phyloP scores from a whole-genome alignment of 1,139 yeast genomes.

The Suhomyces chickasaworum region DNA sequence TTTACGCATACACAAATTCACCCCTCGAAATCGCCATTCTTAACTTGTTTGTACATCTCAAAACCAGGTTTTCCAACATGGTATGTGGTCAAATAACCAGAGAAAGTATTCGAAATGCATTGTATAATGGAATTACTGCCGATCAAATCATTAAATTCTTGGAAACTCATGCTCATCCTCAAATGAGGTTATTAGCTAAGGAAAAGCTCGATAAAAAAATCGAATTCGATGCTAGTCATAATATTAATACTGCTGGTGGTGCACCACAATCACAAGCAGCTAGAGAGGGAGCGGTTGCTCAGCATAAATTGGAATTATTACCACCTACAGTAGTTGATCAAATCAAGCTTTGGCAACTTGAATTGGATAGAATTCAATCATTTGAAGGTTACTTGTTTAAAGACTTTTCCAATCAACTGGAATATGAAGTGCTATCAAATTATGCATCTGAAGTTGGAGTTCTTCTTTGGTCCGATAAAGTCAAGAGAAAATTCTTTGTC shows the following conservation, averaged over 20 bases:
- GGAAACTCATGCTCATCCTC: slow-evolving; percentile 93
- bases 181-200: slow-evolving; percentile 75
- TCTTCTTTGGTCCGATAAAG: slow-evolving; percentile 76
- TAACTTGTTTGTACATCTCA: slow-evolving; percentile 81
- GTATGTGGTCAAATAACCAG: slow-evolving; percentile 92
- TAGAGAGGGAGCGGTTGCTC: slow-evolving; percentile 31
- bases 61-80: slow-evolving; percentile 85
- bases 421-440: slow-evolving; percentile 67
- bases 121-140: slow-evolving; percentile 88
- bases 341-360: slow-evolving; percentile 93
- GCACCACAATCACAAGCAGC: slow-evolving; percentile 39
- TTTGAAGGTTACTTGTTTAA: slow-evolving; percentile 87
- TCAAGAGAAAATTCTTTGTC: slow-evolving; percentile 73
- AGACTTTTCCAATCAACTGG: slow-evolving; percentile 77
- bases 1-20: slow-evolving; percentile 92
- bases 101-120: slow-evolving; percentile 84
- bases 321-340: slow-evolving; percentile 98
- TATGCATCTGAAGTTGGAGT: slow-evolving; percentile 94
- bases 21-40: slow-evolving; percentile 94
- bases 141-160: slow-evolving; percentile 89
- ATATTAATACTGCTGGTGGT: slow-evolving; percentile 52
- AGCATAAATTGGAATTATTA: slow-evolving; percentile 60
- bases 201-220: slow-evolving; percentile 65
- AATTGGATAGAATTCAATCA: slow-evolving; percentile 86
- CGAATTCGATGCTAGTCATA: slow-evolving; percentile 63